These are phyloP conservation scores for Pseudogymnoascus sp. DNA, from an alignment of 2,329 filamentous ascomycete species.

Conservation along the genomic window DNA sequence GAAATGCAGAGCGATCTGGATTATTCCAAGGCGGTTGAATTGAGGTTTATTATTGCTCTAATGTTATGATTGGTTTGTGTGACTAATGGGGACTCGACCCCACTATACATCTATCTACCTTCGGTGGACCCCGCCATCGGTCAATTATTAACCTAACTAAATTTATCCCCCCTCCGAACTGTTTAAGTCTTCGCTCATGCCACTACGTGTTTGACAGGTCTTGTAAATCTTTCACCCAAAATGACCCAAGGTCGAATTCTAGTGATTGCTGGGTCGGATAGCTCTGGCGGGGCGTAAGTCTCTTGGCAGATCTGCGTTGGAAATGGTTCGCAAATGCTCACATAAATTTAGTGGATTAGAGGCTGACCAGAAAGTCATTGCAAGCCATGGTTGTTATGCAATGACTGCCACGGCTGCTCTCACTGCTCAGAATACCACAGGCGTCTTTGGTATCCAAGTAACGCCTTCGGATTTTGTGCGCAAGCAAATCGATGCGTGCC, in stretches of 20 bases:
- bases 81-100: background rate
- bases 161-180: background rate
- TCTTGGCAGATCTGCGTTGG: constrained; percentile 10
- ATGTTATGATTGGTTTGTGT: background rate
- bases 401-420: constrained; percentile 93
- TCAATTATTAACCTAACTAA: background rate
- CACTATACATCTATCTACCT: constrained; percentile 1
- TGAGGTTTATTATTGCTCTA: background rate
- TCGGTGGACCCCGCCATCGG: background rate
- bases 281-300: constrained; percentile 66
- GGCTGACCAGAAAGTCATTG: constrained; percentile 90
- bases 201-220: background rate
- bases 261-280: constrained; percentile 66
- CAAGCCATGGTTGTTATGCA: constrained; percentile 86
- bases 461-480: constrained; percentile 70
- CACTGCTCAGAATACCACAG: constrained; percentile 90
- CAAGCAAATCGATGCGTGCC: constrained; percentile 76
- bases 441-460: constrained; percentile 72
- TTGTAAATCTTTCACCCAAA: constrained; percentile 4
- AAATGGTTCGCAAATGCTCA: constrained; percentile 3
- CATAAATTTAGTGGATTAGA: constrained; percentile 64
- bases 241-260: constrained; percentile 45
- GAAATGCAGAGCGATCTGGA: background rate
- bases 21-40: background rate
- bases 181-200: background rate